A percentile compares a stretch with the other conserved stretches of the same genome.
phyloP scores from a whole-genome alignment of 2,329 filamentous ascomycete genomes.

The Colletotrichum graminicola region DNA sequence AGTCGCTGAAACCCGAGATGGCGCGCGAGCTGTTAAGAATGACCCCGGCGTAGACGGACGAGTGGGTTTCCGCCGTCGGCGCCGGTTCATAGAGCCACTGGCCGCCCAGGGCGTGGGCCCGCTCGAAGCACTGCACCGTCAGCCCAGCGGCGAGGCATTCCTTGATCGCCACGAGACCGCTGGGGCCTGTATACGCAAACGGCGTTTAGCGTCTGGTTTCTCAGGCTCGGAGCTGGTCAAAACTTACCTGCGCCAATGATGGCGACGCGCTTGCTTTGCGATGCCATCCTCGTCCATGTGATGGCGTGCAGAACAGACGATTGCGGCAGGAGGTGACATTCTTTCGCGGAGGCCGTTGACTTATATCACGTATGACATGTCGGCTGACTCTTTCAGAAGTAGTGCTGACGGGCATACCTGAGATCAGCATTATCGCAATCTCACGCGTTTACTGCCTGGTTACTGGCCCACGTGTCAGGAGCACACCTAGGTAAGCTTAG shows the following conservation, averaged over 20 bases:
- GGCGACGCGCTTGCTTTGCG: conserved; percentile 42
- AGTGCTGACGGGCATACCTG: background rate
- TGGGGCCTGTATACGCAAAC: conserved; percentile 46
- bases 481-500: no score
- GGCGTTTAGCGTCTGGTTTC: background rate
- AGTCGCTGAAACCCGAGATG: conserved; percentile 54
- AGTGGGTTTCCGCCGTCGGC: conserved; percentile 46
- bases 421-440: no score
- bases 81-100: conserved; percentile 54
- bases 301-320: background rate
- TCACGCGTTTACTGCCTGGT: background rate
- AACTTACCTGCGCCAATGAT: conserved; percentile 45
- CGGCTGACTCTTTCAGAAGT: no score
- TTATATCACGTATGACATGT: background rate
- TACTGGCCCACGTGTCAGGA: background rate
- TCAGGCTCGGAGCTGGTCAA: no score
- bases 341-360: background rate
- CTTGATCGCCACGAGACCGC: conserved; percentile 53
- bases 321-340: background rate
- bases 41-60: conserved; percentile 52
- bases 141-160: conserved; percentile 54
- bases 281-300: background rate
- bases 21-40: conserved; percentile 54
- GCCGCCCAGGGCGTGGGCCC: conserved; percentile 51
- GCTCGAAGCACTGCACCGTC: conserved; percentile 52